Base-by-base conservation (phyloP, 371 early-diverging fungal genomes). In the Sporodiniella umbellata region DNA sequence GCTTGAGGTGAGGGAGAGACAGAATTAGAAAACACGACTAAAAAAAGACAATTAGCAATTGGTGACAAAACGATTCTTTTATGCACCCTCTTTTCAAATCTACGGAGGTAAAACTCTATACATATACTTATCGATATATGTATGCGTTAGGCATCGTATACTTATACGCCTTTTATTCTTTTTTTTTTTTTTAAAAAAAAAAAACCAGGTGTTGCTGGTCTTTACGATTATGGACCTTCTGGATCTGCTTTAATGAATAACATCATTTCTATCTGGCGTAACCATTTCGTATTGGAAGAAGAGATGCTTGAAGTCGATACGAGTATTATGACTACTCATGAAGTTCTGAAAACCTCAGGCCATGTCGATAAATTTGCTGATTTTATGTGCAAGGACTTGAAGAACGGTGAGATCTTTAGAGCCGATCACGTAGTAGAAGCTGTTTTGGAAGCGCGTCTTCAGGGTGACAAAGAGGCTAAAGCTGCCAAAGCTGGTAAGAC, bases 361-460 rank as follows among this genome's bases (percentile, higher is more conserved):
- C 99, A 99, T 81, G 99, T 99, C 15, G 99, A 99, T 42, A 94
- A 95, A 61, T 99, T 99, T 75, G 87, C 95, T 48, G 99, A 99
- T 80, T 95, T 92, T 83, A 96, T 99, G 94, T 89, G 93, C 72
- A 90, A 88, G 62, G 99, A 99, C 76, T 67, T 83, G 30, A 88
- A 87, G 69, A 96, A 85, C 57, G 96, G 98, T 50, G 96, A 97
- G 50, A 90, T 95, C 53, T 96, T 91, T 84, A 87, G 99, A 57
- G 99, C 99, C 30, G 99, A 99, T 78, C 99, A 99, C 71, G 78
- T 98, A 51, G 88, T 99, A 26, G 94, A 94, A 70, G 90, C 88
- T 43, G 93, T 91, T n/a, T 74, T 99, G 18, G 90, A 91, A 58
- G 85, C 87, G 31, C 84, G 95, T 48, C 66, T 97, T 18, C 90